These are phyloP conservation scores for Gyromitra esculenta DNA, from an alignment of 2,329 filamentous ascomycete species.

Conservation along the genomic window DNA sequence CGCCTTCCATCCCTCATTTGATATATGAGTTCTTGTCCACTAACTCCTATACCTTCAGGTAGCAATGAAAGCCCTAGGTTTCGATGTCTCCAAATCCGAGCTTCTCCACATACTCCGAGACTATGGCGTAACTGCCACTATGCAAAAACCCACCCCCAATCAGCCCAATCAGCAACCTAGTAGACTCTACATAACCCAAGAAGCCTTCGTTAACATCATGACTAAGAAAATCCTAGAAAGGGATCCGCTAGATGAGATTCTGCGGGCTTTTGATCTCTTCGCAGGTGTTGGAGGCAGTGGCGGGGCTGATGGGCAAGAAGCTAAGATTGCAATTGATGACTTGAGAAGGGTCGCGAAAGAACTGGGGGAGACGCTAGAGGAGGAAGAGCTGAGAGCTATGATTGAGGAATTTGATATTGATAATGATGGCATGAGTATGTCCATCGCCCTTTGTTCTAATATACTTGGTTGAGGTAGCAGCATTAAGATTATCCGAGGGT, in stretches of 20 bases:
- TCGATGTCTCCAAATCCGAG: slow-evolving; percentile 86
- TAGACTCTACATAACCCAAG: slow-evolving; percentile 76
- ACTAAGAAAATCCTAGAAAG: slow-evolving; percentile 81
- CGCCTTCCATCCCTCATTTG: slow-evolving; percentile 35
- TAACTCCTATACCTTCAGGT: slow-evolving; percentile 63
- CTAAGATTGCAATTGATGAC: slow-evolving; percentile 87
- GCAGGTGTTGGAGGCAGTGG: slow-evolving; percentile 87
- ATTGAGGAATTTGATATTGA: slow-evolving; percentile 98
- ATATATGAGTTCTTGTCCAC: slow-evolving; percentile 33
- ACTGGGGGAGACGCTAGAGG: slow-evolving; percentile 89
- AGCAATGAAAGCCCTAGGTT: slow-evolving; percentile 92
- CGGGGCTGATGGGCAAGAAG: slow-evolving; percentile 44
- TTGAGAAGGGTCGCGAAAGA: slow-evolving; percentile 87
- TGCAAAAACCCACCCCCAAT: slow-evolving; percentile 65
- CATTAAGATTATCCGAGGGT: neutral
- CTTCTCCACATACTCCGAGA: slow-evolving; percentile 81
- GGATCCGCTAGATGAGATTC: slow-evolving; percentile 89
- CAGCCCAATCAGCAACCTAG: slow-evolving; percentile 67
- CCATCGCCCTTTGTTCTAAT: slow-evolving; percentile 60
- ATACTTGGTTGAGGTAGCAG: neutral
- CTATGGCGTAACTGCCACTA: slow-evolving; percentile 78
- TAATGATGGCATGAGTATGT: slow-evolving; percentile 74
- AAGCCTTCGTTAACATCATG: slow-evolving; percentile 78
- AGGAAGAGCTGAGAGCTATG: slow-evolving; percentile 93
- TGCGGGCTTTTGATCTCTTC: slow-evolving; percentile 90